Evolutionary conservation across 768 basidiomycete species (phyloP), one percentile per base, ranked within the genome.

Genomic region (Amanita muscaria): DNA sequence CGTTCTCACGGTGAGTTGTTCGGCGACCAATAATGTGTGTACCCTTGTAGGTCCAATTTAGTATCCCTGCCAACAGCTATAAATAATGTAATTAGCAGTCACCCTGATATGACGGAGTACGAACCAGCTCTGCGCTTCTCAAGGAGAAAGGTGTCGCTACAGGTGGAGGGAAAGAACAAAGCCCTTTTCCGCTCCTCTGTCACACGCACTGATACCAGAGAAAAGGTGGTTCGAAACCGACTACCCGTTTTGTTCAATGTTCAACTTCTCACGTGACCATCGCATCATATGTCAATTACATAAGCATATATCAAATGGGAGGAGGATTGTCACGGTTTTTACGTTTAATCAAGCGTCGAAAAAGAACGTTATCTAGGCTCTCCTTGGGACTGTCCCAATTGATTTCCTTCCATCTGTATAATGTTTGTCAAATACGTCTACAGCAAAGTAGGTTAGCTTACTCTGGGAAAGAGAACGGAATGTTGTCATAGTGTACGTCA

Each of bases 401-500:
- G 44, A 69, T 60, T 21, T 66, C 59, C 21, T 4, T n/a, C 44
- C 44, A 46, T 24, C 44, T 33, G 30, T 53, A 6, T 38, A 40
- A 35, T 41, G 19, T 40, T 43, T 44, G 36, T 34, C 35, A 36
- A 50, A 38, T 33, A 6, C 44, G 39, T 23, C 41, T 25, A 40
- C 8, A 41, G 44, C 30, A 42, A 38, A 33, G 21, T 29, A 40
- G 40, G 33, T 34, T 11, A 36, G 74, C 81, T 55, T 64, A 90
- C 79, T 64, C 67, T 5, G 74, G 64, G 59, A 88, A 85, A 5
- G 76, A 70, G 38, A 60, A 62, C 49, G 65, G 66, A 51, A 91
- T 54, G 32, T 69, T 77, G 21, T 80, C 79, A 50, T 75, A 73
- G 59, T 85, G 69, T 9, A 90, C 68, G 40, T 88, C 82, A 0